Percentiles rank a stretch among this genome's conserved stretches.
Evolutionary conservation across 148 eudicot genomes (phyloP).

Genomic region (Nyssa sinensis): DNA sequence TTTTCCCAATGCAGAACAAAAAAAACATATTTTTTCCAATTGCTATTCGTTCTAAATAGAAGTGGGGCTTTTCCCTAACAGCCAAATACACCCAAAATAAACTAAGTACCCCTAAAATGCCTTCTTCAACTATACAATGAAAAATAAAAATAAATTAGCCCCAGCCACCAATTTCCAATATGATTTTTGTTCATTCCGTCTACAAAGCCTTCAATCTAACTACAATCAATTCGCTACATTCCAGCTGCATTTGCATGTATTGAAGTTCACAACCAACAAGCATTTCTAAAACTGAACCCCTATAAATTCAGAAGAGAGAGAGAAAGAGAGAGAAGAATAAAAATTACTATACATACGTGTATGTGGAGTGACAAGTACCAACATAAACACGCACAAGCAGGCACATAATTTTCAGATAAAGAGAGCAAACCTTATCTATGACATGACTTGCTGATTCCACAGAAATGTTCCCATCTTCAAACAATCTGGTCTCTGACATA

Average conservation of each 20-base stretch:
- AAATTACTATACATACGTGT: neutral
- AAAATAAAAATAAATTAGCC: neutral
- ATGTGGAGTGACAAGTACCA: too few relatives aligned
- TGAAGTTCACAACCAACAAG: neutral
- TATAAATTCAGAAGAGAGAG: neutral
- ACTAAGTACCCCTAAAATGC: too few relatives aligned
- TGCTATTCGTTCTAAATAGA: too few relatives aligned
- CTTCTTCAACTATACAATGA: too few relatives aligned
- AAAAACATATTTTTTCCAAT: too few relatives aligned
- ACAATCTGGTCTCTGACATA: conserved; percentile 15
- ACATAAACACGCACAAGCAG: neutral
- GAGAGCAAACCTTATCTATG: conserved; percentile 29
- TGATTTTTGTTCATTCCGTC: neutral
- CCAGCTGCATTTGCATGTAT: neutral
- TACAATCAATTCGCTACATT: neutral
- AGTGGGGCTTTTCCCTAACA: too few relatives aligned
- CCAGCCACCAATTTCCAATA: neutral
- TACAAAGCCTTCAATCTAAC: neutral
- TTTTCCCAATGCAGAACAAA: too few relatives aligned
- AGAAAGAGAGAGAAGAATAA: neutral
- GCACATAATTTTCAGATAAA: neutral
- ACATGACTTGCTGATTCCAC: conserved; percentile 17
- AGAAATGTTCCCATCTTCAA: conserved; percentile 20
- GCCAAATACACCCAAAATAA: too few relatives aligned
- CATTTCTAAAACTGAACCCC: neutral